phyloP scores from a whole-genome alignment of 2,329 filamentous ascomycete species.

The Cyphellophora europaea region DNA sequence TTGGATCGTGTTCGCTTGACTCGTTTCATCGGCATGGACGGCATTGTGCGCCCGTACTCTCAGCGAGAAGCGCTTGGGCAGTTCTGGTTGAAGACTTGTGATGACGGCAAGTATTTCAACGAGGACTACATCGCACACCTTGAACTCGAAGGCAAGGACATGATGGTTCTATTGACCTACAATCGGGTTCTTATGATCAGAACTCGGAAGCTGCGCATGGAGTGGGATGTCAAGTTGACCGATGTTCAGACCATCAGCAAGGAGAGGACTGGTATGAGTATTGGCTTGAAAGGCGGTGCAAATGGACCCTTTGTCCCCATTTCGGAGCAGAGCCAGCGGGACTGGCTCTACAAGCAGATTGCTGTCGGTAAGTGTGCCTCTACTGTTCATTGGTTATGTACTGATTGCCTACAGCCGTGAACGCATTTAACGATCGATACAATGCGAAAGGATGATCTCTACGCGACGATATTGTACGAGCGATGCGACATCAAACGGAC shows the following conservation, averaged over 20 bases:
- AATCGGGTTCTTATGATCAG: constrained; percentile 82
- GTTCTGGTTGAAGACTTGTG: constrained; percentile 97
- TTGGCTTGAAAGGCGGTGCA: constrained; percentile 77
- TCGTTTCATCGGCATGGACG: constrained; percentile 84
- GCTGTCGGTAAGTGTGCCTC: constrained; percentile 39
- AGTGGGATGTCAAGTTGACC: constrained; percentile 94
- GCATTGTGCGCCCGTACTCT: constrained; percentile 87
- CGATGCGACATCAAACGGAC: too few species aligned
- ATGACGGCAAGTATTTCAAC: constrained; percentile 96
- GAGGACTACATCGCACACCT: constrained; percentile 96
- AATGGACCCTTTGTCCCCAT: constrained; percentile 95
- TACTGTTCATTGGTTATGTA: not conserved
- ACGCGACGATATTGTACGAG: too few species aligned
- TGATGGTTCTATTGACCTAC: constrained; percentile 83
- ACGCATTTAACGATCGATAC: constrained; percentile 59
- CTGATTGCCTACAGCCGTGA: constrained; percentile 39
- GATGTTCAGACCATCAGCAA: constrained; percentile 96
- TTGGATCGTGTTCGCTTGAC: constrained; percentile 90
- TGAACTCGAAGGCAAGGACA: constrained; percentile 79
- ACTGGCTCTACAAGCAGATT: constrained; percentile 59
- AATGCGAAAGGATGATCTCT: constrained; percentile 51
- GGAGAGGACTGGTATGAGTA: constrained; percentile 85
- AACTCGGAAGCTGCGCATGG: constrained; percentile 72
- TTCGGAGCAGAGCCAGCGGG: constrained; percentile 67
- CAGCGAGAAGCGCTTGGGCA: constrained; percentile 93